Base-by-base conservation (phyloP, 2,329 filamentous ascomycete genomes). In the Hirsutella thompsonii region DNA sequence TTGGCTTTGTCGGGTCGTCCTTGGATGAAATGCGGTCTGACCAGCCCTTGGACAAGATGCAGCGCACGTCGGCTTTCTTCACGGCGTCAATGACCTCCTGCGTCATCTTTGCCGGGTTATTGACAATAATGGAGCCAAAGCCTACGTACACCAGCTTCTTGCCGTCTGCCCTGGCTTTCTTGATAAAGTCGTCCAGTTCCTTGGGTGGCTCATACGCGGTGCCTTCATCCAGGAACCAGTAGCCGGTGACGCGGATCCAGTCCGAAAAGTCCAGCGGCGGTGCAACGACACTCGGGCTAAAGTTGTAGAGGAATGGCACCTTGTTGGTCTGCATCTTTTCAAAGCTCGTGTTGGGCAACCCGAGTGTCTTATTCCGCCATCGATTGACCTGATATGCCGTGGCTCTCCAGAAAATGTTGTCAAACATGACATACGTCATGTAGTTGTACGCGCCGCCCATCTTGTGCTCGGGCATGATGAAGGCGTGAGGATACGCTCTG, bases 221-320 rank as follows among this genome's bases (percentile, higher is more conserved):
- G 3, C 68, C 72, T 59, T 95, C 90, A 49, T 94, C 83, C 38
- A 98, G 65, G 61, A 98, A 96, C 92, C 92, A 98, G 63, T 98
- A 96, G 0, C 92, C 92, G 0, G 92, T 96, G 8, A 96, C 86
- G 35, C 87, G 79, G 57, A 98, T 92, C 92, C 92, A 98, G 59
- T 96, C 92, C 34, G 86, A 90, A 63, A 89, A 98, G 63, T 98
- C 92, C 2, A 95, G 69, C 14, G 92, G 92, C 21, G 89, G 90
- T 2, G 85, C 79, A n/a, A 98, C 92, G 11, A 98, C 92, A 10
- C 79, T 83, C 1, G 89, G 87, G 42, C 86, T 94, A 59, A 95
- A 96, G 62, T 95, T 96, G 68, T 98, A 98, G 36, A 98, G 63
- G 61, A 98, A 98, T 0, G 92, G 92, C n/a, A 95, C 87, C 58